These are phyloP conservation scores for Salix suchowensis DNA, from an alignment of 345 rosid genomes.

Conservation along the genomic window DNA sequence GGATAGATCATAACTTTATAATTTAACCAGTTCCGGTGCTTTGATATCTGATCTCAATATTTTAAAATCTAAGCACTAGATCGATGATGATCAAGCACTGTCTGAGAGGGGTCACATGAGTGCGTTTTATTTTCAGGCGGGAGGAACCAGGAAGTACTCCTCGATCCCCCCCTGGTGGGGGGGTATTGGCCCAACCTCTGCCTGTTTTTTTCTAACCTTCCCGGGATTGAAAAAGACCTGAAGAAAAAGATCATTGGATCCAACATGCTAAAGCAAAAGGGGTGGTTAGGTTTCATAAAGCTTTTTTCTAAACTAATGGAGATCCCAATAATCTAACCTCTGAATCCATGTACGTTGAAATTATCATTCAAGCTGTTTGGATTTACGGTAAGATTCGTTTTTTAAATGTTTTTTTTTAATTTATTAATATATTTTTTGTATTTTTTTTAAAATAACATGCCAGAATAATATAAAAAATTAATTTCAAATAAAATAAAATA, in stretches of 20 bases:
- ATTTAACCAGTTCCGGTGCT: not conserved
- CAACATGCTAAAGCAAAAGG: constrained; percentile 32
- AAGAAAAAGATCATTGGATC: constrained; percentile 41
- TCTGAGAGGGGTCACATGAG: constrained; percentile 31
- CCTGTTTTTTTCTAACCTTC: constrained; percentile 1
- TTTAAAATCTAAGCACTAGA: too few species aligned
- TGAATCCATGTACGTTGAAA: constrained; percentile 26
- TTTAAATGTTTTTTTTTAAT: too few species aligned
- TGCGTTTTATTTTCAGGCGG: constrained; percentile 24
- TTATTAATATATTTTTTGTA: too few species aligned
- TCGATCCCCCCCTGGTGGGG: constrained; percentile 23
- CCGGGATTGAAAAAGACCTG: constrained; percentile 11
- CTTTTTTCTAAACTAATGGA: constrained; percentile 6
- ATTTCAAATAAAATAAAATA: too few species aligned
- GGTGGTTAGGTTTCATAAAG: constrained; percentile 27
- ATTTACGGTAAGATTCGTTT: too few species aligned
- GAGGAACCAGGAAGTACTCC: constrained; percentile 11
- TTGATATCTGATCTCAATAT: too few species aligned
- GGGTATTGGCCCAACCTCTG: constrained; percentile 28
- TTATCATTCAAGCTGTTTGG: not conserved
- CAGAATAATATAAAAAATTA: too few species aligned
- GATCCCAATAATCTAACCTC: constrained; percentile 30
- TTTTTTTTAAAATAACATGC: too few species aligned
- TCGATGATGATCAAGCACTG: too few species aligned
- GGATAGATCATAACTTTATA: constrained; percentile 14